Percentiles rank a stretch among this genome's conserved stretches.
phyloP scores from a whole-genome alignment of 768 basidiomycete species.

The Fistulinella prunicolor region DNA sequence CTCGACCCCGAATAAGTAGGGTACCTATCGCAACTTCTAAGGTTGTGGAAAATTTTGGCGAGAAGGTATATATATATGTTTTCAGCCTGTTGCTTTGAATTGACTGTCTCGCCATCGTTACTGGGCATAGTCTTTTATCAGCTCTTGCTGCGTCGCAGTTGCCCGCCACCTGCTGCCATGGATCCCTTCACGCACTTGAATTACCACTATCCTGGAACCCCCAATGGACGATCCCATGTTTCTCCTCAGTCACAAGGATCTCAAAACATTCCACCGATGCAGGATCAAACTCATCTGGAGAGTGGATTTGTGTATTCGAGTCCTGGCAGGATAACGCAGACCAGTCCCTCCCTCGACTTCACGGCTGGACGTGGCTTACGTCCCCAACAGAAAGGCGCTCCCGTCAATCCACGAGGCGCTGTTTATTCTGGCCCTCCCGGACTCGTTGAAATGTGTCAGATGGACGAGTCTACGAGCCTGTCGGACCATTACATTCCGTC shows the following conservation, averaged over 20 bases:
- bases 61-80: constrained; percentile 19
- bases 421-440: neutral
- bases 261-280: neutral
- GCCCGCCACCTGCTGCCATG: constrained; percentile 8
- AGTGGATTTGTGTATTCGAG: neutral
- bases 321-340: neutral
- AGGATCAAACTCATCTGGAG: neutral
- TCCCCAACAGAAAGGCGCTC: neutral
- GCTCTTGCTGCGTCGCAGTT: neutral
- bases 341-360: neutral
- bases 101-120: neutral
- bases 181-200: constrained; percentile 15
- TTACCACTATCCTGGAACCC: constrained; percentile 11
- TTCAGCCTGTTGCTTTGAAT: neutral
- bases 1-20: constrained; percentile 2
- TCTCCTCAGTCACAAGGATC: neutral
- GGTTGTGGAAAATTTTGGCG: neutral
- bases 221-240: neutral
- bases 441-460: neutral
- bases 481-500: constrained; percentile 27
- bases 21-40: neutral
- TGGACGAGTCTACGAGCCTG: neutral
- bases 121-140: neutral
- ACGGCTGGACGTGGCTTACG: neutral
- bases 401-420: neutral